Base-by-base conservation (phyloP, 768 basidiomycete species). In the Boletus tylopilopsis region DNA sequence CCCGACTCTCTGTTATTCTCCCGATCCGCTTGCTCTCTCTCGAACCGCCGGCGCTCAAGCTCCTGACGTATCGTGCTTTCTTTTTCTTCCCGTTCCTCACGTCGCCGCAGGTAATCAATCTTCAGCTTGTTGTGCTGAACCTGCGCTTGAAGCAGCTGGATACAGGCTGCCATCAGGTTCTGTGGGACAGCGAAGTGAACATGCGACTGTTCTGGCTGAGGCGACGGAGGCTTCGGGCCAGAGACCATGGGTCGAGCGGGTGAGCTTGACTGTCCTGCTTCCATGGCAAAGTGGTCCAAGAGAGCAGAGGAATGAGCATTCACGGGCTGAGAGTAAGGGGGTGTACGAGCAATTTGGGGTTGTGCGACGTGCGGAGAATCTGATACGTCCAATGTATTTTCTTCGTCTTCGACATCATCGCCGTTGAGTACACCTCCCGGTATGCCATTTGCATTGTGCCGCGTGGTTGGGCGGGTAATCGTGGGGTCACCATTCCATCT, bases 401-500 rank as follows among this genome's bases (percentile, higher is more conserved):
- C 75, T 18, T 84, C 82, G 42, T 84, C 82, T 39, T 76, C 71
- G 35, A 80, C 73, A 6, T 66, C 71, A 25, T 79, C 78, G 30
- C 74, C 72, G 23, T 61, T 71, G 49, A 59, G 67, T 27, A 64
- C 54, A 27, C 64, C 59, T n/a, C 68, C 69, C 19, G 68, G 48
- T 11, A 47, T 60, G 7, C 64, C 61, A 35, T 61, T 68, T 11
- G 66, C 48, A 48, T 56, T 67, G 18, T 77, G 73, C 7, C 72
- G 61, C 43, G 68, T 66, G 12, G 73, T 60, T 13, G 80, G 74
- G 18, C 79, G 74, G 15, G 77, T 78, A 2, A 81, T 76, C 5
- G 78, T 78, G 7, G 82, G 83, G 62, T 85, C 83, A 12, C 80
- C 81, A 41, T 83, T 76, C 83, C 83, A 85, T 69, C 82, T 84